Conservation (phyloP, 148 eudicot genomes). For the Chenopodium berlandieri region DNA sequence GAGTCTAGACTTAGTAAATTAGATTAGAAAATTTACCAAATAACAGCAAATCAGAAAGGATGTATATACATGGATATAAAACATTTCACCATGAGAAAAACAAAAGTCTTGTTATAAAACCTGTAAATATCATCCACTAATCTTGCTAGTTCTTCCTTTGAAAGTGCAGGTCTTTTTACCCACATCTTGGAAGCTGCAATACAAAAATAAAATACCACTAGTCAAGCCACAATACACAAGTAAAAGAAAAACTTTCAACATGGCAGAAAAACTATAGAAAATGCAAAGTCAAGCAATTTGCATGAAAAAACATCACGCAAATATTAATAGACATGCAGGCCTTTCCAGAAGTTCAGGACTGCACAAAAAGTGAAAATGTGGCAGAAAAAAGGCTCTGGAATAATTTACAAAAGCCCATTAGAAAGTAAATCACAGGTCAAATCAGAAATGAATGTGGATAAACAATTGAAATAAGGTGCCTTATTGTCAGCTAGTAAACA, state of each 20-base stretch:
- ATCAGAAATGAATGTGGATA: neutral
- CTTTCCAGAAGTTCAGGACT: neutral
- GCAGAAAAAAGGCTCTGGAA: neutral
- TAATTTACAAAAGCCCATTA: neutral
- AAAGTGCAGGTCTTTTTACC: slow-evolving; percentile 68
- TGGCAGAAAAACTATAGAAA: neutral
- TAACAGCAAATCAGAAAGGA: neutral
- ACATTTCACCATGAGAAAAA: neutral
- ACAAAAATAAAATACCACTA: slow-evolving; percentile 8
- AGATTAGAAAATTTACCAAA: neutral
- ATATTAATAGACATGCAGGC: neutral
- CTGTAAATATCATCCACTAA: slow-evolving; percentile 90
- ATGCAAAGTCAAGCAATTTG: neutral
- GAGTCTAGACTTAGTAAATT: neutral
- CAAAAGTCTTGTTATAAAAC: slow-evolving; percentile 29
- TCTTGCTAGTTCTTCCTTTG: slow-evolving; percentile 81
- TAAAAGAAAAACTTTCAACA: neutral
- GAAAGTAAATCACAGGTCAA: neutral
- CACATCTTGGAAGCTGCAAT: slow-evolving; percentile 69
- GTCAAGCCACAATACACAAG: neutral
- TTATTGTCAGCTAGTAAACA: neutral
- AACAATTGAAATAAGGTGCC: neutral
- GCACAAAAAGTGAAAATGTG: neutral
- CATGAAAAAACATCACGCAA: neutral
- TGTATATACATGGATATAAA: neutral